Evolutionary conservation across 495 filamentous ascomycete genomes (phyloP), one percentile per base, ranked within the genome.

Genomic region (Cryomyces minteri): DNA sequence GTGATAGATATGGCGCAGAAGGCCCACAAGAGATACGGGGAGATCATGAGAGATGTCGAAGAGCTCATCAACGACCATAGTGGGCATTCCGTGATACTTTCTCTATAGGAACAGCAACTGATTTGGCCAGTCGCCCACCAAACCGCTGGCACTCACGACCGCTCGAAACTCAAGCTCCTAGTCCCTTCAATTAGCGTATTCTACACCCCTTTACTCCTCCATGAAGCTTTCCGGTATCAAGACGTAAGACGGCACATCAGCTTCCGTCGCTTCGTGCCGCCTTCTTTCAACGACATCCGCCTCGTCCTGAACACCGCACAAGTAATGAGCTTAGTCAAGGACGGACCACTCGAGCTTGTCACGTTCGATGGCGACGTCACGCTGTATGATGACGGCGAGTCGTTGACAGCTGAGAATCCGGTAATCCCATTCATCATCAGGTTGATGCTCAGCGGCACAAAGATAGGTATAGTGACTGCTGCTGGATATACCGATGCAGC

Each of bases 361-460:
- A 98, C 90, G 10, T 96, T 98, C 54, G 90, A 98, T 59, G 92
- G 92, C 58, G 92, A 98, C 55, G 86, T 98, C 9, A 98, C 92
- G 5, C 74, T 98, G 34, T 96, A 96, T 60, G 86, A 94, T 50
- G 88, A 98, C 56, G 92, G 88, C 8, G 67, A 84, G 52, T 83
- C 74, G 49, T 69, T 98, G 38, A 76, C 72, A 32, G 58, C 72
- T 2, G 67, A 71, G 14, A 92, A 79, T 60, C 80, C 84, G 0
- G 80, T 93, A 9, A 85, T 96, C 45, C 60, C 77, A 0, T 76
- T 83, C 5, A 76, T 98, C 37, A 60, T 94, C 10, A 67, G 69
- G n/a, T 65, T 85, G 4, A 64, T 85, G 32, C 48, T 49, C 6
- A 66, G 64, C 40, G 73, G 68, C 4, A 77, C 81, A 49, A 79